phyloP scores from a whole-genome alignment of 495 filamentous ascomycete species.

The Penicillium cinerascens region DNA sequence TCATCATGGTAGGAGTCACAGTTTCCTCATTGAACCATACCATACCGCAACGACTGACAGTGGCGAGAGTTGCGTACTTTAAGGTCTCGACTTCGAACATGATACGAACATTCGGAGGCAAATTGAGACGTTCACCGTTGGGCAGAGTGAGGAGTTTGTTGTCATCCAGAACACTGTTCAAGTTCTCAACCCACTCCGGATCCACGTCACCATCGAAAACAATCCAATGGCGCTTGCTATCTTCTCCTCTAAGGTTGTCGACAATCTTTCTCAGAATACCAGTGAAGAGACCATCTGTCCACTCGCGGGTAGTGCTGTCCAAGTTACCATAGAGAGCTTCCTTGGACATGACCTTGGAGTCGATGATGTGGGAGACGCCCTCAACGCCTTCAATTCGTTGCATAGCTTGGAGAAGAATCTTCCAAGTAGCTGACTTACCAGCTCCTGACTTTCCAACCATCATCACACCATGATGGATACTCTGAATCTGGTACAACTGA shows the following conservation, averaged over 20 bases:
- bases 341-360: slow-evolving; percentile 99
- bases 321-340: slow-evolving; percentile 92
- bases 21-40: slow-evolving; percentile 99
- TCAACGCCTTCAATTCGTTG: slow-evolving; percentile 88
- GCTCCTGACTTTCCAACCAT: slow-evolving; percentile 97
- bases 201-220: slow-evolving; percentile 99
- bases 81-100: slow-evolving; percentile 99
- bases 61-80: slow-evolving; percentile 95
- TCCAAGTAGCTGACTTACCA: slow-evolving; percentile 94
- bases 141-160: slow-evolving; percentile 96
- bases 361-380: slow-evolving; percentile 94
- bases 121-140: slow-evolving; percentile 93
- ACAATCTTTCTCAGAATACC: slow-evolving; percentile 97
- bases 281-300: slow-evolving; percentile 97
- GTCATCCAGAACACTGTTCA: slow-evolving; percentile 98
- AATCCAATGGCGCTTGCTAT: slow-evolving; percentile 96
- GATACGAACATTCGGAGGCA: slow-evolving; percentile 92
- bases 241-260: slow-evolving; percentile 96
- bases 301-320: slow-evolving; percentile 94
- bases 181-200: slow-evolving; percentile 98
- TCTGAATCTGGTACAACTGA: slow-evolving; percentile 96
- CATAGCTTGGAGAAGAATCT: slow-evolving; percentile 86
- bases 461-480: slow-evolving; percentile 98
- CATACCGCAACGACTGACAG: slow-evolving; percentile 98
- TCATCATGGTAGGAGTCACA: slow-evolving; percentile 88